Base-by-base conservation (phyloP, 1,284 basidiomycete species). In the Cryptococcus sp. region DNA sequence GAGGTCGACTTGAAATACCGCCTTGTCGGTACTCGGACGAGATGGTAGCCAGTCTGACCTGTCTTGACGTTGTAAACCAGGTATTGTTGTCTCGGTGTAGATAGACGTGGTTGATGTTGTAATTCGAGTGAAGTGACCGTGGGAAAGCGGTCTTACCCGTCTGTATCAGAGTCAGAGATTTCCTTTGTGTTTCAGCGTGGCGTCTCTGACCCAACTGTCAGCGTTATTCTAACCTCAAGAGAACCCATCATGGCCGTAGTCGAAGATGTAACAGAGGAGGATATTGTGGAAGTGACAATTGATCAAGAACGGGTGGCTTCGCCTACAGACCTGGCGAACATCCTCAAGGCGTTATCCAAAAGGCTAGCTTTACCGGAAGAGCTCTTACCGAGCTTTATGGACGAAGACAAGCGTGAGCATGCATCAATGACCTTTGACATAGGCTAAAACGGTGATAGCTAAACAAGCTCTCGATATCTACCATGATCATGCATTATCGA, bases 231-330 rank as follows among this genome's bases (percentile, higher is more conserved):
- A 10, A 41, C 38, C 10, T 41, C 38, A 10, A n/a, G 10, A n/a
- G 32, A 23, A 30, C 14, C 10, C 49, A 62, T 4, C 32, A 73
- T 72, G 70, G 66, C 65, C 5, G 65, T 69, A 45, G 64, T 70
- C 33, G 68, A 74, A 42, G 68, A 70, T 36, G 55, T 71, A 11
- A 43, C 60, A 15, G 66, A 64, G 13, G 58, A 58, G 15, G 55
- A 34, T 15, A 47, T 45, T 33, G 34, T 13, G 37, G 38, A 11
- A 14, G 49, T 46, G 11, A 45, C 44, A n/a, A 13, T 36, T 14
- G 47, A 14, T 35, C 53, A 11, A 31, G 30, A 5, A 7, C 50
- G 37, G 36, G 33, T 6, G n/a, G 31, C 10, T 5, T 8, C 48
- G 4, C 15, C 59, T 7, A 36, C 8, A 14, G 65, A 67, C 50